Evolutionary conservation across 225 moss, liverwort and hornwort genomes (phyloP).

Genomic region (Straminergon stramineum): DNA sequence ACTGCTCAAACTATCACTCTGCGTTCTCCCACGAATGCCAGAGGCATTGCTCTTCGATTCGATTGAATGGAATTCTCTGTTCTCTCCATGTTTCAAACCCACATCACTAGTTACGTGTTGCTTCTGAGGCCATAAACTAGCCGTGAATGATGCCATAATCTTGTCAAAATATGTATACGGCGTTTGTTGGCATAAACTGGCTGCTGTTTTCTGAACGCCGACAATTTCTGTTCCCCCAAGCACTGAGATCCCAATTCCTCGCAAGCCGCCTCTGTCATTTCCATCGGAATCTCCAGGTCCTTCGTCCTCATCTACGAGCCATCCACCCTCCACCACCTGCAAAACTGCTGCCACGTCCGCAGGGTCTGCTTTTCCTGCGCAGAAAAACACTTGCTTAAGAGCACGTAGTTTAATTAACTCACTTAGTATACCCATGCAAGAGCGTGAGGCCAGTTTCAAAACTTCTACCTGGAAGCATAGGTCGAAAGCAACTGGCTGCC

Average conservation of each 20-base stretch:
- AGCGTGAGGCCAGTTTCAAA: neutral
- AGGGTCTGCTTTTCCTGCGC: conserved; percentile 74
- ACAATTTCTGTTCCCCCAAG: conserved; percentile 76
- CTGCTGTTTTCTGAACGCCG: conserved; percentile 49
- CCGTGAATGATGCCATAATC: conserved; percentile 1
- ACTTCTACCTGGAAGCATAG: conserved; percentile 60
- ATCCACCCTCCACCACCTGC: conserved; percentile 80
- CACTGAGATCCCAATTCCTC: conserved; percentile 73
- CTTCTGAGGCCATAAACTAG: conserved; percentile 20
- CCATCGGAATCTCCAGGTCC: conserved; percentile 43
- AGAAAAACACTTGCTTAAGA: neutral
- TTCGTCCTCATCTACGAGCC: conserved; percentile 55
- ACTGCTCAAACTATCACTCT: conserved; percentile 31
- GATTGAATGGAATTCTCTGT: conserved; percentile 10
- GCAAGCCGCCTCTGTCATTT: conserved; percentile 54
- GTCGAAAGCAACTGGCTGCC: conserved; percentile 35
- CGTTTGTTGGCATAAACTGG: neutral
- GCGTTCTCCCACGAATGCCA: conserved; percentile 16
- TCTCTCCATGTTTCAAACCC: conserved; percentile 5
- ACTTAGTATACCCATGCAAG: neutral
- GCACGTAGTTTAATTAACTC: neutral
- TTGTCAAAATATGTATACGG: neutral
- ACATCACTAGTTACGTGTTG: neutral
- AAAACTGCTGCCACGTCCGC: conserved; percentile 88
- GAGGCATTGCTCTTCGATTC: neutral